Conservation (phyloP, 2,329 filamentous ascomycete species). For the Dactylellina drechsleri region DNA sequence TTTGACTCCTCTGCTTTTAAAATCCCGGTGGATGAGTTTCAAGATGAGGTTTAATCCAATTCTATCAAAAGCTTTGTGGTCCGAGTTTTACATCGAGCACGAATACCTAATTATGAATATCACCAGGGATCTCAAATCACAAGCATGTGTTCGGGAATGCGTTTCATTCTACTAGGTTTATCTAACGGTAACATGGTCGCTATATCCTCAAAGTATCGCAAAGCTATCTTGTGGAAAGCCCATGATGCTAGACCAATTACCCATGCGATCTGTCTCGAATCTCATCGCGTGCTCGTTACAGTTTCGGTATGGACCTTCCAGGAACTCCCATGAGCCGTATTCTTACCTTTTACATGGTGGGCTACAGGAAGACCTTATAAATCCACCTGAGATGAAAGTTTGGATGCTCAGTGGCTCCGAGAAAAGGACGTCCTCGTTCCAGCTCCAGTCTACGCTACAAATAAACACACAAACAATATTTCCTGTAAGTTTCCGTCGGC, state of each 20-base stretch:
- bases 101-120: slow-evolving; percentile 58
- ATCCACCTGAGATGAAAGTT: slow-evolving; percentile 91
- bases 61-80: slow-evolving; percentile 50
- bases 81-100: not conserved
- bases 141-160: slow-evolving; percentile 84
- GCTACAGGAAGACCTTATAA: slow-evolving; percentile 80
- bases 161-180: slow-evolving; percentile 88
- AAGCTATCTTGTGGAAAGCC: slow-evolving; percentile 31
- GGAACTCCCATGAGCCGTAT: slow-evolving; percentile 80
- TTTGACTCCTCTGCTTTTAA: slow-evolving; percentile 91
- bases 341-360: not conserved
- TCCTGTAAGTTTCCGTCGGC: slow-evolving; percentile 69
- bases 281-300: slow-evolving; percentile 72
- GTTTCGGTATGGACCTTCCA: slow-evolving; percentile 78
- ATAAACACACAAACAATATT: slow-evolving; percentile 94
- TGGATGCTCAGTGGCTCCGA: slow-evolving; percentile 95
- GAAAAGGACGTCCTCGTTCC: slow-evolving; percentile 90
- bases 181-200: slow-evolving; percentile 87
- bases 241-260: slow-evolving; percentile 81
- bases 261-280: slow-evolving; percentile 85
- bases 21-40: slow-evolving; percentile 71
- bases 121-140: slow-evolving; percentile 73
- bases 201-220: slow-evolving; percentile 63
- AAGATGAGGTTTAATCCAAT: slow-evolving; percentile 78
- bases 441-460: slow-evolving; percentile 83